phyloP scores from a whole-genome alignment of 805 yeast species.

The Saccharomycopsis microspora region DNA sequence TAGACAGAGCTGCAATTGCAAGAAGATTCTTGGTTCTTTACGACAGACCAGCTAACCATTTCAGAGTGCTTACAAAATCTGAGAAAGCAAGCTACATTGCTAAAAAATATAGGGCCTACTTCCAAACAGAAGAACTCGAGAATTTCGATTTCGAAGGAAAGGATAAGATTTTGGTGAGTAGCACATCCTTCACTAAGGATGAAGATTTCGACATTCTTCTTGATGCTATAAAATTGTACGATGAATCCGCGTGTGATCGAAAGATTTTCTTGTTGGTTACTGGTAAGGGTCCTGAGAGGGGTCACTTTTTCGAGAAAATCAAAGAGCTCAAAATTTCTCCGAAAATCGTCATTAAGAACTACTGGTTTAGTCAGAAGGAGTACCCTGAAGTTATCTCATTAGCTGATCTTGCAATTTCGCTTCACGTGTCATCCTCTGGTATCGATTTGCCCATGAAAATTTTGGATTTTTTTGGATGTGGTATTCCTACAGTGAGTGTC shows the following conservation, averaged over 20 bases:
- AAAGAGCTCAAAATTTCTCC: slow-evolving; percentile 28
- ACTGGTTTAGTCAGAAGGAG: slow-evolving; percentile 70
- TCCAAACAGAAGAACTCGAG: slow-evolving; percentile 17
- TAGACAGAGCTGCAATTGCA: slow-evolving; percentile 30
- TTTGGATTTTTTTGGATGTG: slow-evolving; percentile 92
- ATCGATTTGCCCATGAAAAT: slow-evolving; percentile 95
- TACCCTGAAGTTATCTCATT: slow-evolving; percentile 66
- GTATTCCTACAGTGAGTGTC: slow-evolving; percentile 79
- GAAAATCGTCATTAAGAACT: slow-evolving; percentile 45
- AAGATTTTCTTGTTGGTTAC: slow-evolving; percentile 63
- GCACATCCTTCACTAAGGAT: slow-evolving; percentile 94
- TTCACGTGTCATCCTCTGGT: slow-evolving; percentile 89
- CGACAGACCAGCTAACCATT: slow-evolving; percentile 74
- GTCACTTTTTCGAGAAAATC: slow-evolving; percentile 38
- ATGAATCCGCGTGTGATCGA: slow-evolving; percentile 20
- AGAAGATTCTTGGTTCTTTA: slow-evolving; percentile 54
- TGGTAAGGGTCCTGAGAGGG: slow-evolving; percentile 85
- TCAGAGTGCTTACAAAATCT: slow-evolving; percentile 21
- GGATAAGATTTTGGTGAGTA: slow-evolving; percentile 61
- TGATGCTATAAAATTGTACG: slow-evolving; percentile 56
- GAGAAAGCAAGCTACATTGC: slow-evolving; percentile 30
- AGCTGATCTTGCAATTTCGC: slow-evolving; percentile 82
- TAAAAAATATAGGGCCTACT: slow-evolving; percentile 24
- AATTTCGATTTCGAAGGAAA: slow-evolving; percentile 11
- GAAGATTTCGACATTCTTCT: slow-evolving; percentile 72